phyloP scores from a whole-genome alignment of 164 flowering plant species.

The Vitis amurensis region DNA sequence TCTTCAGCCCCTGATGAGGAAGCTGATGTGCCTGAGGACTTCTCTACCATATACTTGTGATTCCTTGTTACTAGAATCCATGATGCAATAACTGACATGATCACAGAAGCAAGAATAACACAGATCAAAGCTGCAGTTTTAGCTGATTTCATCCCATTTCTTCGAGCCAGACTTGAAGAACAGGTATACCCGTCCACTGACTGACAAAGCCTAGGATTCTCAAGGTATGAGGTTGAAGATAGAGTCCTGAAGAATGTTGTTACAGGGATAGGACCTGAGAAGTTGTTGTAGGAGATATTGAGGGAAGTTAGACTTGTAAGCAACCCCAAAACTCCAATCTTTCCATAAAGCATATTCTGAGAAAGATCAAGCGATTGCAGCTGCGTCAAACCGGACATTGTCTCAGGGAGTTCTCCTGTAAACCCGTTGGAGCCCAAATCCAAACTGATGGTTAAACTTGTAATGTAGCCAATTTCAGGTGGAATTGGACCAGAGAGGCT shows the following conservation, averaged over 20 bases:
- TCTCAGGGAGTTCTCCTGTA: constrained; percentile 75
- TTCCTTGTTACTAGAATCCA: constrained; percentile 65
- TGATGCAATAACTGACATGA: constrained; percentile 45
- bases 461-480: constrained; percentile 69
- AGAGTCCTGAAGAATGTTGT: constrained; percentile 82
- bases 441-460: constrained; percentile 83
- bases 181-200: constrained; percentile 78
- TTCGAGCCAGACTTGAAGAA: constrained; percentile 42
- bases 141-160: constrained; percentile 53
- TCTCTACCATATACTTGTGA: constrained; percentile 48
- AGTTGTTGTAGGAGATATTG: constrained; percentile 83
- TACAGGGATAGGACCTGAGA: constrained; percentile 89
- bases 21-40: constrained; percentile 34
- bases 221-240: constrained; percentile 53
- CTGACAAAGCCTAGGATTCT: constrained; percentile 62
- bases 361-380: constrained; percentile 89
- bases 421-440: constrained; percentile 76
- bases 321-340: constrained; percentile 52
- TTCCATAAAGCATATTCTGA: constrained; percentile 64
- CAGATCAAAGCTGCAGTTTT: constrained; percentile 60
- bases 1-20: constrained; percentile 60
- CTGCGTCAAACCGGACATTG: constrained; percentile 68
- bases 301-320: constrained; percentile 79
- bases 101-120: constrained; percentile 55
- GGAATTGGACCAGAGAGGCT: constrained; percentile 76